phyloP scores from a whole-genome alignment of 768 basidiomycete genomes.

The Scleroderma citrinum region DNA sequence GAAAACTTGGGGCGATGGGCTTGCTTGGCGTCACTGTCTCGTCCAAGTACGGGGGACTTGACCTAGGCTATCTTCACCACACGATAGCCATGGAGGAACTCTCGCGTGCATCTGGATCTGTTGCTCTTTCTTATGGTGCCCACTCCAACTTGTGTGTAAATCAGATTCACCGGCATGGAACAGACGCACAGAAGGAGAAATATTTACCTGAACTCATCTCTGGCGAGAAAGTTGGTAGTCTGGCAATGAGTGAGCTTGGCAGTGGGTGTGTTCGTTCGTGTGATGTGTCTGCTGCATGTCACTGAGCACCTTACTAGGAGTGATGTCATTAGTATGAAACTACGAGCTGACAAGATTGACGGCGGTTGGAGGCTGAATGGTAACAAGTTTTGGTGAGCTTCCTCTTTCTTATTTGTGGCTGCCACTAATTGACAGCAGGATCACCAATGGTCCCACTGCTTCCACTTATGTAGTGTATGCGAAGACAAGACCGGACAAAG shows the following conservation, averaged over 20 bases:
- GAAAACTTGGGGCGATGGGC: slow-evolving; percentile 89
- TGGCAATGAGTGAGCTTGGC: slow-evolving; percentile 93
- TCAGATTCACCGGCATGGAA: slow-evolving; percentile 82
- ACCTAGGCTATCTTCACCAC: slow-evolving; percentile 80
- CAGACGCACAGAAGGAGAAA: slow-evolving; percentile 69
- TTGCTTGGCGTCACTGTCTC: slow-evolving; percentile 83
- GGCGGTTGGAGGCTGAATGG: slow-evolving; percentile 82
- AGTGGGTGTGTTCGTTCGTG: slow-evolving; percentile 43
- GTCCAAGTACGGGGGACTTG: slow-evolving; percentile 76
- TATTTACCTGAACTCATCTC: slow-evolving; percentile 78
- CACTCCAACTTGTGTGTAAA: slow-evolving; percentile 89
- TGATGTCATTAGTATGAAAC: slow-evolving; percentile 92
- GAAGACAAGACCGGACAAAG: slow-evolving; percentile 71
- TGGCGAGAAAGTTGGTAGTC: slow-evolving; percentile 79
- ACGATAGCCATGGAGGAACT: slow-evolving; percentile 94
- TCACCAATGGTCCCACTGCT: slow-evolving; percentile 90
- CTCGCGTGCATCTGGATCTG: slow-evolving; percentile 84
- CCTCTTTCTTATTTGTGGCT: background rate
- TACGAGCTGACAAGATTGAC: slow-evolving; percentile 71
- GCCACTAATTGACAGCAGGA: slow-evolving; percentile 45
- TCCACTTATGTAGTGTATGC: slow-evolving; percentile 93
- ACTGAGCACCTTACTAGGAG: slow-evolving; percentile 33
- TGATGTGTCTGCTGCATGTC: background rate
- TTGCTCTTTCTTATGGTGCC: slow-evolving; percentile 88
- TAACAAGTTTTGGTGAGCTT: slow-evolving; percentile 80